Evolutionary conservation across 805 yeast genomes (phyloP).

Genomic region (Yarrowia bubula): DNA sequence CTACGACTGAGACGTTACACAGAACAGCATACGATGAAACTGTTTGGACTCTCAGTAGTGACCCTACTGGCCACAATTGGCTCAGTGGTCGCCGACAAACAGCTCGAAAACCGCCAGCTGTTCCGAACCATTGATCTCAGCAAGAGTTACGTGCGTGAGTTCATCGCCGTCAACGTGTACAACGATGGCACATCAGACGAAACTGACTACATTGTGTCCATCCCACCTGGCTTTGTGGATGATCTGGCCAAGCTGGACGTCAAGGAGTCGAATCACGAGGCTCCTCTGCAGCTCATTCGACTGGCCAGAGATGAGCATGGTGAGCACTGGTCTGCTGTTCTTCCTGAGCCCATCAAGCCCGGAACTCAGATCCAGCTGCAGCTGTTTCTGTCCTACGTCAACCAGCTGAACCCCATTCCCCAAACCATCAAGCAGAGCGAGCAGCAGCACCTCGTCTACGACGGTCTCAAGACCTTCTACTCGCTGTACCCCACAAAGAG

Average conservation of each 20-base stretch:
- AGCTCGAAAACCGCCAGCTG: constrained; percentile 59
- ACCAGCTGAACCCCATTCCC: constrained; percentile 61
- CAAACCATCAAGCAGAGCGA: constrained; percentile 56
- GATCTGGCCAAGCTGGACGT: constrained; percentile 50
- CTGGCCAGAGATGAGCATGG: constrained; percentile 34
- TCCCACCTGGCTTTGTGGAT: constrained; percentile 50
- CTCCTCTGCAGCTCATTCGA: constrained; percentile 35
- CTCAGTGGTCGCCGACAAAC: constrained; percentile 18
- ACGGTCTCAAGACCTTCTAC: constrained; percentile 54
- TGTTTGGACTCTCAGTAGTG: constrained; percentile 12
- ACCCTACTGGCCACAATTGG: constrained; percentile 19
- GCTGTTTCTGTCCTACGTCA: constrained; percentile 50
- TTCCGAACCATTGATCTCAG: constrained; percentile 61
- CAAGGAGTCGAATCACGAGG: constrained; percentile 36
- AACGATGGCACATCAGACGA: constrained; percentile 59
- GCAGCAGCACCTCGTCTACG: constrained; percentile 57
- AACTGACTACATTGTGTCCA: constrained; percentile 54
- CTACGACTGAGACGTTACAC: constrained; percentile 7
- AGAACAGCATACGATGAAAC: constrained; percentile 3
- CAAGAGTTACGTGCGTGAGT: constrained; percentile 64
- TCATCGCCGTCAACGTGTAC: constrained; percentile 51
- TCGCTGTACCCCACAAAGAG: constrained; percentile 58
- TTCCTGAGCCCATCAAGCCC: constrained; percentile 70
- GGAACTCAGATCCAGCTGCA: constrained; percentile 51
- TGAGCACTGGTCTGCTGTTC: constrained; percentile 48